Base-by-base conservation (phyloP, 805 yeast species). In the Ogataea degrootiae region DNA sequence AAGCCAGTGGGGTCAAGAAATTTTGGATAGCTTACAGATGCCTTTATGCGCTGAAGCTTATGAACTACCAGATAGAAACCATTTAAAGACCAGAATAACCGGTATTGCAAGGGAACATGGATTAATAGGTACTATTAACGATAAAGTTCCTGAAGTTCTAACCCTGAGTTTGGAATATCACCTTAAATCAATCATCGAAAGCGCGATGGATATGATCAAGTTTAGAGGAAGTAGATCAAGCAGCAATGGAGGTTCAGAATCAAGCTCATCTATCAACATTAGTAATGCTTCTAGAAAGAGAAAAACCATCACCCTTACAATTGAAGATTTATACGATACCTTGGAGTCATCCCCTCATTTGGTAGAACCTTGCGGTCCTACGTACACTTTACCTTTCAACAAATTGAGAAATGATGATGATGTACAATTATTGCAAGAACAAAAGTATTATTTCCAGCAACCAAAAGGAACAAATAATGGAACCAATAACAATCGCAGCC, bases 21-120 rank as follows among this genome's bases (percentile, higher is more conserved):
- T 94, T 16, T 76, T 85, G 45, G 90, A 85, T 59, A 95, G 94
- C 4, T 77, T 88, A 46, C 89, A 87, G 55, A 79, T 94, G 1
- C 92, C 94, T 5, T 72, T 91, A 34, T 77, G 92, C 2, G 72
- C 87, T 1, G 96, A 92, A 55, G 73, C 79, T 35, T 87, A 74
- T 61, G 91, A 91, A 52, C 65, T 94, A 5, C 97, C 97, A 0
- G 98, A 92, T 54, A 73, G 75, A 37, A 90, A 83, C 41, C 76
- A 75, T 36, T 66, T 94, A 40, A 77, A 80, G 44, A 70, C 82
- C 12, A 74, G 90, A 44, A 82, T 94, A 74, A 67, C 83, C 19
- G 94, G 96, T 59, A 82, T 86, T 9, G 85, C 94, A 54, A 75
- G 97, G 57, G 98, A 94, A 59, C 82, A 89, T 61, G 99, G 99